These are phyloP conservation scores for Macrophomina pseudophaseolina DNA, from an alignment of 2,329 filamentous ascomycete species.

Conservation along the genomic window DNA sequence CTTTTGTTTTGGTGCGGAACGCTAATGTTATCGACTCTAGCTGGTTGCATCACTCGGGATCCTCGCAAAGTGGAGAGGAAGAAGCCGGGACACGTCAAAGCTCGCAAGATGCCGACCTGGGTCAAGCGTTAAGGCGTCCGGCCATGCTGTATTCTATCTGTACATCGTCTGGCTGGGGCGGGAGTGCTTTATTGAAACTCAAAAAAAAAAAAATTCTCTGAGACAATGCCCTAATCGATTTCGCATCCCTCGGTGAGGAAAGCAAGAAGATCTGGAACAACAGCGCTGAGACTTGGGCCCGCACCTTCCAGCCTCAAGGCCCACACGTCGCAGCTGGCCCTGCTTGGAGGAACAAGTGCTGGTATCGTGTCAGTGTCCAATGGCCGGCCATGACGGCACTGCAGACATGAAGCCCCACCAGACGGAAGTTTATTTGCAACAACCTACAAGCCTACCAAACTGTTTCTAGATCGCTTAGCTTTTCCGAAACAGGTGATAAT, in stretches of 20 bases:
- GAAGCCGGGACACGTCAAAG: constrained; percentile 95
- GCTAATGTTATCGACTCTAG: constrained; percentile 61
- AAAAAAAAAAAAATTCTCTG: constrained; percentile 11
- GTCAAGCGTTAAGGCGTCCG: constrained; percentile 71
- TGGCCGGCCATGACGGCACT: constrained; percentile 1
- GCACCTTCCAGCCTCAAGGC: background rate
- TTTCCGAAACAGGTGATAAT: constrained; percentile 16
- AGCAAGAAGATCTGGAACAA: background rate
- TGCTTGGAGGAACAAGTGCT: background rate
- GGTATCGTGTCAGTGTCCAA: constrained; percentile 6
- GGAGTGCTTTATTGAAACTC: constrained; percentile 17
- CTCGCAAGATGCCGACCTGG: constrained; percentile 97
- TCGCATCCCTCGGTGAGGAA: constrained; percentile 12
- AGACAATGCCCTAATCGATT: background rate
- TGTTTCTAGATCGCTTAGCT: constrained; percentile 21
- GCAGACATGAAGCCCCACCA: background rate
- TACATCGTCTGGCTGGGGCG: constrained; percentile 18
- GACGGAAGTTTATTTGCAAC: constrained; percentile 27
- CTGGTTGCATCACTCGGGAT: constrained; percentile 91
- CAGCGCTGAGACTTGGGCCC: background rate
- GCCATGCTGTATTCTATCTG: constrained; percentile 18
- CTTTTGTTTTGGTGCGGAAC: constrained; percentile 27
- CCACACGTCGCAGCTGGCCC: constrained; percentile 1
- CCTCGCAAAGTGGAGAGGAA: constrained; percentile 94
- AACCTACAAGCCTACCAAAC: constrained; percentile 20